phyloP scores from a whole-genome alignment of 768 basidiomycete genomes.

The Clavulina sp. region DNA sequence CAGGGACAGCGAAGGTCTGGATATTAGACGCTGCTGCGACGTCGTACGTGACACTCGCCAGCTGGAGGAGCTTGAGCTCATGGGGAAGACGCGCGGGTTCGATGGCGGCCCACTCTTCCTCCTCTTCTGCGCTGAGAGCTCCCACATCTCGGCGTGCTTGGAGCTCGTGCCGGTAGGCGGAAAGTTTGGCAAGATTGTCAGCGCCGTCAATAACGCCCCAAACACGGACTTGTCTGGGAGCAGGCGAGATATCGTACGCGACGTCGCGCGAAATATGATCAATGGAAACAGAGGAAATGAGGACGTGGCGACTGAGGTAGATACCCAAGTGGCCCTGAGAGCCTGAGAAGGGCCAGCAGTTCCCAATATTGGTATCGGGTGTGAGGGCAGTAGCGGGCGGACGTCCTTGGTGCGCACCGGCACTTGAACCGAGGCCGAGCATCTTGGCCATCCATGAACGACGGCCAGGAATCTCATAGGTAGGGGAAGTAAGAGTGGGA shows the following conservation, averaged over 20 bases:
- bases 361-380: constrained; percentile 62
- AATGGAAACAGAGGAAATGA: constrained; percentile 51
- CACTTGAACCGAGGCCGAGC: constrained; percentile 31
- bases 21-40: constrained; percentile 34
- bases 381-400: constrained; percentile 80
- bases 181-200: constrained; percentile 48
- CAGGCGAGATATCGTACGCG: constrained; percentile 62
- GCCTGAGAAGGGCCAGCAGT: constrained; percentile 89
- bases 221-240: constrained; percentile 75
- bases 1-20: constrained; percentile 64
- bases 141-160: neutral
- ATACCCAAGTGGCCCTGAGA: constrained; percentile 68
- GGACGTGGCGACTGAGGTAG: constrained; percentile 42
- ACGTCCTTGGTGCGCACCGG: constrained; percentile 39
- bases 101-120: neutral
- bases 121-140: neutral
- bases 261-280: constrained; percentile 79
- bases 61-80: constrained; percentile 24
- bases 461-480: constrained; percentile 37
- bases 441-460: constrained; percentile 33
- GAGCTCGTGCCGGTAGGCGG: constrained; percentile 24
- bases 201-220: constrained; percentile 76
- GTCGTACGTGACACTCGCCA: constrained; percentile 55
- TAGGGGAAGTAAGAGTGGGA: constrained; percentile 67
- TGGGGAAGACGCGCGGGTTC: constrained; percentile 12